Conservation (phyloP, 2,329 filamentous ascomycete species). For the Lecanicillium sp. region DNA sequence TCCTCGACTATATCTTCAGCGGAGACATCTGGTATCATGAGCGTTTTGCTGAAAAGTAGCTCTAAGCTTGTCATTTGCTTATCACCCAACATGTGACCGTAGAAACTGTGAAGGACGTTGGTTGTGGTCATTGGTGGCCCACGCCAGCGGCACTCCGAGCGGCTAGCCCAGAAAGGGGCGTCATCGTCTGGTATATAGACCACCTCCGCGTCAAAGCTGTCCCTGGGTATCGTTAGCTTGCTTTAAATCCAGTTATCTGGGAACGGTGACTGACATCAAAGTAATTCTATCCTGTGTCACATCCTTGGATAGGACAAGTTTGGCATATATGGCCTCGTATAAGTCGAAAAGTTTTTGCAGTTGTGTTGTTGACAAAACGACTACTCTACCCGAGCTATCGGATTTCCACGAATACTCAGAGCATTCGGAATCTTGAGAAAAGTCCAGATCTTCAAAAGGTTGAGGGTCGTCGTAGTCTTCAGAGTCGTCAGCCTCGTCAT, state of each 20-base stretch:
- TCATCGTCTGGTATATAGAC: background rate
- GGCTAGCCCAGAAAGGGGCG: background rate
- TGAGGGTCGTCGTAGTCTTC: background rate
- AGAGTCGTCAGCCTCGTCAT: background rate
- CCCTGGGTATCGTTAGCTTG: background rate
- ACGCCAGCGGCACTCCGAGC: background rate
- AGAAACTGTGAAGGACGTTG: background rate
- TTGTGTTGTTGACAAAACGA: background rate
- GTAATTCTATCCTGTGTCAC: background rate
- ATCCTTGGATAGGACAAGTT: background rate
- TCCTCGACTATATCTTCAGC: background rate
- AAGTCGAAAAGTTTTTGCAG: background rate
- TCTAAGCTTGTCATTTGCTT: background rate
- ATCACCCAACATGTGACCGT: background rate
- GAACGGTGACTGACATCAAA: background rate
- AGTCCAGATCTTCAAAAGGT: background rate
- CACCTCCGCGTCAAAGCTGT: background rate
- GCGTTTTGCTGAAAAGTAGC: background rate
- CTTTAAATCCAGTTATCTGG: background rate
- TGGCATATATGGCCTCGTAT: background rate
- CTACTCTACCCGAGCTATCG: background rate
- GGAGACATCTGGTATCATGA: background rate
- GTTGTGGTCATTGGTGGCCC: background rate
- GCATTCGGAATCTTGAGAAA: background rate
- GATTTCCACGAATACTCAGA: background rate